Base-by-base conservation (phyloP, 2,329 filamentous ascomycete species). In the Nemania sp. region DNA sequence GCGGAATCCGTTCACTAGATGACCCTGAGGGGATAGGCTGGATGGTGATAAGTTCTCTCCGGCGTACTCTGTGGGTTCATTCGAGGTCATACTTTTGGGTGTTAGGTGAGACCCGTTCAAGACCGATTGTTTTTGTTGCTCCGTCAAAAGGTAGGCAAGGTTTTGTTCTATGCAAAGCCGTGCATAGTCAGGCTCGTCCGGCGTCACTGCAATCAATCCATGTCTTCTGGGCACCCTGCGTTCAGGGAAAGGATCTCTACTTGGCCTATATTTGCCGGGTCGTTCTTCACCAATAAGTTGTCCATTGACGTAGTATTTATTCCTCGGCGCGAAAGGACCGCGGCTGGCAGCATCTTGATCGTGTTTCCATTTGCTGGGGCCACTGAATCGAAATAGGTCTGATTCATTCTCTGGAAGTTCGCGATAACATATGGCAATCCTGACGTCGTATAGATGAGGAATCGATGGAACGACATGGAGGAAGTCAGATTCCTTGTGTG, bases 251-350 rank as follows among this genome's bases (percentile, higher is more conserved):
- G 83, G 81, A 9, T 75, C 76, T 49, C 71, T 76, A 71, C 80
- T 82, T 11, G 77, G 76, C 39, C 74, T 71, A 48, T 75, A 73
- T 22, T 72, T 66, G 24, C 73, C 73, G 0, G 80, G 77, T 52
- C 73, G 70, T 23, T 80, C 77, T 63, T 86, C 82, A 30, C 73
- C 73, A 9, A 82, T 72, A 26, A 83, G 66, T 7, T 71, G 61
- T 26, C 84, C 84, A 62, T 85, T 80, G 60, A 83, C 60, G 60
- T 80, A 87, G 63, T 83, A 80, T 64, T 81, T 84, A 60, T 75
- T 76, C 54, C 79, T 73, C 1, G 84, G 84, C 4, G 80, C 79
- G 64, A 82, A 84, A 3, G 75, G 75, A 37, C 77, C 71, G 53
- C 74, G 77, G n/a, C 75, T 76, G 49, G 75, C 74, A 1, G 75